Base-by-base conservation (phyloP, 371 early-diverging fungal species). In the Lichtheimia ornata region DNA sequence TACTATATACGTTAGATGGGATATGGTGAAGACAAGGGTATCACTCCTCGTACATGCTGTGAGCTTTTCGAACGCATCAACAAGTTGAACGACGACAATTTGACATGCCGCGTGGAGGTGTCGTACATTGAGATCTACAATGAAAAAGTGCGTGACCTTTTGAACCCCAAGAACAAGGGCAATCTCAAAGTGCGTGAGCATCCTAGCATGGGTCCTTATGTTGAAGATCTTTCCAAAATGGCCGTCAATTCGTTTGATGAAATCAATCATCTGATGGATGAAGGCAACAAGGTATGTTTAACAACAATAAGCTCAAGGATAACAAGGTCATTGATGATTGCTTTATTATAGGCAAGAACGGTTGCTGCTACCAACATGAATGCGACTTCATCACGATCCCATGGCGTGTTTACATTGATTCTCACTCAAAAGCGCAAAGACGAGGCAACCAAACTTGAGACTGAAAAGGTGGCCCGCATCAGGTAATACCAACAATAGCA, bases 281-380 rank as follows among this genome's bases (percentile, higher is more conserved):
- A 90, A 73, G 97, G 97, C 50, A 94, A 94, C 71, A 88, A 91
- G 82, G 87, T 86, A 72, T 7, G 22, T 18, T 45, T 0, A 22
- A 15, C 17, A 35, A 35, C 5, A 35, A 28, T 4, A 28, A 28
- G 7, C 28, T 28, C 28, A 28, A 28, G 28, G 4, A 28, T 1
- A 28, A 28, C 4, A 28, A 28, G 28, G 7, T 52, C 14, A 43
- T 53, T 15, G 4, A 27, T 51, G 4, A 28, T 61, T 42, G 7
- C 42, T 7, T 54, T 24, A 28, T 42, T 56, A 20, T 66, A 87
- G 87, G 87, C 88, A 41, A 88, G 89, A 73, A 97, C 95, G 5
- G 94, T 96, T 11, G 97, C 96, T 4, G 87, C 94, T 4, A 99
- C 98, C 41, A 91, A 94, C 66, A 98, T 98, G 98, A 98, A 98